Evolutionary conservation across 768 basidiomycete genomes (phyloP), one percentile per base, ranked within the genome.

Genomic region (Leccinum disarticulatum): DNA sequence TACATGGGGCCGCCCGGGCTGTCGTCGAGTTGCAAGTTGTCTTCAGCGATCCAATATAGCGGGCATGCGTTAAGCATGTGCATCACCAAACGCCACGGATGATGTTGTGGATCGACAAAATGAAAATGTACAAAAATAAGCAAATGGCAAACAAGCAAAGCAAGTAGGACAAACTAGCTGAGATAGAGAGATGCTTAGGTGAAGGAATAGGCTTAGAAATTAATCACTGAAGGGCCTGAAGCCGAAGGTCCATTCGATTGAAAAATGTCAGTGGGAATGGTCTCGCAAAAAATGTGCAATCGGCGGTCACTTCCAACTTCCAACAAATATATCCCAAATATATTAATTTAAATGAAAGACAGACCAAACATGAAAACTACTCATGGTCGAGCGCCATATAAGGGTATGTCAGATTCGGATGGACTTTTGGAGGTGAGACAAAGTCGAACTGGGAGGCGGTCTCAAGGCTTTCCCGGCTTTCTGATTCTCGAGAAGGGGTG

Each of bases 391-490:
- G 69, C 28, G 72, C 75, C 71, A 82, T 78, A 66, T 86, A 86
- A 22, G 87, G 86, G 68, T 86, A 86, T 60, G 80, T 76, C 61
- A 87, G 77, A 64, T 69, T 77, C 63, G 64, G 64, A 58, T 61
- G 73, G 70, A 65, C 75, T 74, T 73, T 80, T 80, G 43, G 86
- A 22, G 65, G 78, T 25, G 83, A 80, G 31, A 87, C 80, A 38
- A 87, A 80, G 73, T 89, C 88, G 66, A 87, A 88, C 66, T 87
- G 85, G 15, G 85, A 84, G 19, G 76, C 83, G 14, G 76, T 78
- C 65, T 90, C 87, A 58, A 86, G 80, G 67, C 84, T 87, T 38
- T 80, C 79, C 22, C 79, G 74, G 56, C 77, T 79, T 52, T 75
- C 77, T 58, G 68, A 66, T 56, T 64, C 60, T 63, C 66, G 66